Evolutionary conservation across 495 filamentous ascomycete genomes (phyloP), one percentile per base, ranked within the genome.

Genomic region (Daldinia decipiens): DNA sequence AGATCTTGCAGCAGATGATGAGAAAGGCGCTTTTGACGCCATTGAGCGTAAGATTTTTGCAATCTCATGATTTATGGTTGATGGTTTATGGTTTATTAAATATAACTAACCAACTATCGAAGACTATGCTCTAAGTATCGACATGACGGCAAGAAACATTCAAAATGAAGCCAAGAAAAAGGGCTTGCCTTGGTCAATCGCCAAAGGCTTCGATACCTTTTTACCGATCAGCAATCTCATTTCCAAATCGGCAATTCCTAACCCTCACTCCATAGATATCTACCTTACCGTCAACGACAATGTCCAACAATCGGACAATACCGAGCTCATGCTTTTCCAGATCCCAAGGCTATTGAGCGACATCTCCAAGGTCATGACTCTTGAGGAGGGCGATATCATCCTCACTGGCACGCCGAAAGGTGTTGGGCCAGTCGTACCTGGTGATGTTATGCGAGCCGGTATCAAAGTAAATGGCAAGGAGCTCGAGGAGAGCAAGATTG

Each of bases 151-250:
- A 3, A 91, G 94, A 67, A 97, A 97, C 78, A 86, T 92, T 45
- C 95, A 99, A 83, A 91, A 97, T 67, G 91, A 96, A 82, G 95
- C 93, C 61, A 98, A 98, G 86, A 92, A 92, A 81, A 96, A 96
- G 83, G 92, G 95, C 15, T 87, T 98, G n/a, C 95, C 95, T 15
- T 99, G 95, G 95, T 87, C 89, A 61, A 95, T 97, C 67, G 88
- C 91, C 65, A 99, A 99, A 82, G 96, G 96, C 40, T 98, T 97
- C 78, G 96, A 98, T 76, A 98, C 95, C 21, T 99, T 99, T 84
- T 85, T 94, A 9, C 95, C 95, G 52, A 85, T 99, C 65, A 91
- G 87, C 68, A 81, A 90, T 43, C 84, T 89, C 61, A 97, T 99
- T 67, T 79, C 87, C 45, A 95, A 94, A 81, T 83, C 87, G 19